Base-by-base conservation (phyloP, 73 alveolate species). In the Blepharisma japonicum region DNA sequence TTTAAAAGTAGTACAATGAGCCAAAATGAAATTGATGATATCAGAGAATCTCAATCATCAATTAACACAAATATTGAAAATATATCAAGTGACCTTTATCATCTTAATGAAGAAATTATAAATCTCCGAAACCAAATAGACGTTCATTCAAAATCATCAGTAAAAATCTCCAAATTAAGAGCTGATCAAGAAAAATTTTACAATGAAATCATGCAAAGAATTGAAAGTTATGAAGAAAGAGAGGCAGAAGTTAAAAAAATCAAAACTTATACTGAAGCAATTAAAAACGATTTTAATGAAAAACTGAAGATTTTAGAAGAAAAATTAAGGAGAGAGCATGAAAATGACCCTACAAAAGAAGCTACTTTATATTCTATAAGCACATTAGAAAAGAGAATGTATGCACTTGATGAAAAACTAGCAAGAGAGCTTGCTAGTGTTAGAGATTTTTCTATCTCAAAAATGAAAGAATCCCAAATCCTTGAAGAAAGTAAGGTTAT, bases 341-440 rank as follows among this genome's bases (percentile, higher is more conserved):
- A 61, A 9, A 9, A n/a, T 25, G 74, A 61, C 47, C 18, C 74
- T 14, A 61, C 39, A 14, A 61, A 61, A 61, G 74, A 61, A 25
- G 39, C 74, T 9, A 14, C 18, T 18, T 9, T 14, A n/a, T 14
- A 39, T 25, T 61, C 74, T 25, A 8, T 18, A 0, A 61, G 46
- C 14, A 61, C 74, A 20, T 18, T 25, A 20, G 74, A 61, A 20
- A 61, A 61, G 23, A 61, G 23, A 61, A 25, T 61, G 18, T 39
- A 18, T 4, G 18, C 23, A 0, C 14, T 61, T 14, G 74, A 61
- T 25, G 74, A 61, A 61, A 61, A 61, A 61, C 2, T 61, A 8
- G 23, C 14, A 14, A 61, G 23, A 61, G 47, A 14, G 49, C 23
- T 18, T 61, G 74, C 14, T 14, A 61, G 46, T 25, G 11, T 61